Percentiles rank a stretch among this genome's conserved stretches.
phyloP scores from a whole-genome alignment of 2,329 filamentous ascomycete genomes.

The Cladophialophora chaetospira region DNA sequence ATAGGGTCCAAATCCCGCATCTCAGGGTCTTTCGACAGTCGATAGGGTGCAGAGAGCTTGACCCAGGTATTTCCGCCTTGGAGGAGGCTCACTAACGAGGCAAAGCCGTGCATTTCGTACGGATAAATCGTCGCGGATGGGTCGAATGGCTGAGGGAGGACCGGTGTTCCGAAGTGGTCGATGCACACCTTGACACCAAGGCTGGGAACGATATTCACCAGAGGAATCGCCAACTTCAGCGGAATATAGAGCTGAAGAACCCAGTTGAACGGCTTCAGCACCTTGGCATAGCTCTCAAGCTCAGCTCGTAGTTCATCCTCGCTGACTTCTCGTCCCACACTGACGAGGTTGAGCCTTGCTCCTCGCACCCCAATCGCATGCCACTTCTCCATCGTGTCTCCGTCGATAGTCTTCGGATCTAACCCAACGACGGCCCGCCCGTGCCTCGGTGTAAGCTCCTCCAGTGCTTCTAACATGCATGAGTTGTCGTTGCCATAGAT shows the following conservation, averaged over 20 bases:
- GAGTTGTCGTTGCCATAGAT: constrained; percentile 64
- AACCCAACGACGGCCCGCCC: constrained; percentile 61
- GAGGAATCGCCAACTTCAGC: constrained; percentile 51
- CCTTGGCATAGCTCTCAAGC: constrained; percentile 53
- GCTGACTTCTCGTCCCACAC: constrained; percentile 48
- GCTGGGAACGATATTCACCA: constrained; percentile 53
- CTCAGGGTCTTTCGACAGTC: constrained; percentile 50
- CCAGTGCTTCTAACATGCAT: constrained; percentile 59
- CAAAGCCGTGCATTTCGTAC: constrained; percentile 54
- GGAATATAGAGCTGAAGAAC: constrained; percentile 61
- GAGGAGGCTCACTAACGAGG: constrained; percentile 52
- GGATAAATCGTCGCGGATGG: constrained; percentile 39
- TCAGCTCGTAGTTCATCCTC: constrained; percentile 45
- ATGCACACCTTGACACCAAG: constrained; percentile 54
- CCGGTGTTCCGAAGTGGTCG: constrained; percentile 61
- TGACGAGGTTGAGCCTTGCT: constrained; percentile 62
- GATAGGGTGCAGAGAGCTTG: constrained; percentile 62
- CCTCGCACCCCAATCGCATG: constrained; percentile 61
- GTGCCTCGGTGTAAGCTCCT: constrained; percentile 45
- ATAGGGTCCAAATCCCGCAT: constrained; percentile 53
- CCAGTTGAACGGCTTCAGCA: constrained; percentile 57
- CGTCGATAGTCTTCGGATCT: constrained; percentile 48
- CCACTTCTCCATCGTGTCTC: constrained; percentile 53
- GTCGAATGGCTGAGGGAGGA: constrained; percentile 36
- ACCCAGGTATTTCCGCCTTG: constrained; percentile 52